Conservation (phyloP, 805 yeast genomes). For the Wickerhamiella azyma region DNA sequence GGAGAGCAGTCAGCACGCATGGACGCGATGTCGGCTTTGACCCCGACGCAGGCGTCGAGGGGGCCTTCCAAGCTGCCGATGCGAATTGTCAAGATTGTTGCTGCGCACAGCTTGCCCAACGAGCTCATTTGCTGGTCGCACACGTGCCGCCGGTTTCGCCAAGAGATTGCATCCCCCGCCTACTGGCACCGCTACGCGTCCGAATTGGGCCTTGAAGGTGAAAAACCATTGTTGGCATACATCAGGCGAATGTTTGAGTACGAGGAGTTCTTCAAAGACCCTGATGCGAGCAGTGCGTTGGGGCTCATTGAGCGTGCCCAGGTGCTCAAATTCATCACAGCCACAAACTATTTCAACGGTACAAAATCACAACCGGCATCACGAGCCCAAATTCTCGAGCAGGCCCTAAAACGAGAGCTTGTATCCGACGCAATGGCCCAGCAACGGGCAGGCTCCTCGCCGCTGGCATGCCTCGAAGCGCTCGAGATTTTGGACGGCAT, state of each 20-base stretch:
- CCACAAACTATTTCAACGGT: background rate
- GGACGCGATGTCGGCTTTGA: background rate
- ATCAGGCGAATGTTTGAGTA: background rate
- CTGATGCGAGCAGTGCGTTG: background rate
- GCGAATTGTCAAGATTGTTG: background rate
- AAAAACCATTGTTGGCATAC: background rate
- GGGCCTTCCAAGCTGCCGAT: background rate
- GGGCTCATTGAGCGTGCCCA: background rate
- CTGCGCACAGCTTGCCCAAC: background rate
- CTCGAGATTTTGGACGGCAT: background rate
- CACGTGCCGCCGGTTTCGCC: background rate
- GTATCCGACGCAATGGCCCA: slow-evolving; percentile 5
- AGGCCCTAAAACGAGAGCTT: slow-evolving; percentile 1
- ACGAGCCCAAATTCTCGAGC: background rate
- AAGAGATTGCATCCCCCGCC: background rate
- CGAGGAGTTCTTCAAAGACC: slow-evolving; percentile 1
- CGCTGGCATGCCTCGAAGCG: background rate
- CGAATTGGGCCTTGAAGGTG: background rate
- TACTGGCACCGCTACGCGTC: background rate
- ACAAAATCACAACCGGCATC: background rate
- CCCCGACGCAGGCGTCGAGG: slow-evolving; percentile 8
- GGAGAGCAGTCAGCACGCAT: background rate
- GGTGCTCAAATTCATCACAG: background rate
- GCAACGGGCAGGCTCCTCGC: background rate
- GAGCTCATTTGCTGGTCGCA: background rate